These are phyloP conservation scores for Fraxinus americana DNA, from an alignment of 257 asterid species.

Conservation along the genomic window DNA sequence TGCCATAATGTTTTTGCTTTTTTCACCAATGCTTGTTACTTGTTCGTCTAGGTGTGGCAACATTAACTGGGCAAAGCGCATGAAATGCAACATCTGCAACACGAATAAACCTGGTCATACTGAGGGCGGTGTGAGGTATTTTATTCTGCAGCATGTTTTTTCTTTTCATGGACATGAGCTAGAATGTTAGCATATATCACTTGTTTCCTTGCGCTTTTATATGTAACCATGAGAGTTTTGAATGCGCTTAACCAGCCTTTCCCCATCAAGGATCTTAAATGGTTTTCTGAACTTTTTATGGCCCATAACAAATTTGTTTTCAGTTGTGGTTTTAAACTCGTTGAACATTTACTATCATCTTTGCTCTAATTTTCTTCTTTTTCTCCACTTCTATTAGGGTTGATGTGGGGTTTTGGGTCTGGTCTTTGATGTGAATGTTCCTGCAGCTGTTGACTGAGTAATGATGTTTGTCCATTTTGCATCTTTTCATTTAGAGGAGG, in stretches of 20 bases:
- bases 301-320: neutral
- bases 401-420: conserved; percentile 5
- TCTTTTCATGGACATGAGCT: neutral
- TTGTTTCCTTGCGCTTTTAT: neutral
- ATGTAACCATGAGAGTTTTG: neutral
- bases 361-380: neutral
- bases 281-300: neutral
- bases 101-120: conserved; percentile 94
- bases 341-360: neutral
- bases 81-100: conserved; percentile 96
- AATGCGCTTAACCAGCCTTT: neutral
- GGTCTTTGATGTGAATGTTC: neutral
- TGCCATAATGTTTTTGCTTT: neutral
- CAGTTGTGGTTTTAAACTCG: neutral
- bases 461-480: conserved; percentile 21
- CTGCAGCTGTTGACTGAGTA: conserved; percentile 17
- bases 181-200: neutral
- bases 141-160: conserved; percentile 1
- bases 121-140: conserved; percentile 96
- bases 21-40: conserved; percentile 15
- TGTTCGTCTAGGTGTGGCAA: conserved; percentile 81
- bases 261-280: conserved; percentile 9
- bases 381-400: neutral
- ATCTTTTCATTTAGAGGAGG: conserved; percentile 72
- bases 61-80: conserved; percentile 98